Percentiles rank a stretch among this genome's conserved stretches.
Conservation (phyloP, 2,329 filamentous ascomycete species). For the Aspergillus piperis region DNA sequence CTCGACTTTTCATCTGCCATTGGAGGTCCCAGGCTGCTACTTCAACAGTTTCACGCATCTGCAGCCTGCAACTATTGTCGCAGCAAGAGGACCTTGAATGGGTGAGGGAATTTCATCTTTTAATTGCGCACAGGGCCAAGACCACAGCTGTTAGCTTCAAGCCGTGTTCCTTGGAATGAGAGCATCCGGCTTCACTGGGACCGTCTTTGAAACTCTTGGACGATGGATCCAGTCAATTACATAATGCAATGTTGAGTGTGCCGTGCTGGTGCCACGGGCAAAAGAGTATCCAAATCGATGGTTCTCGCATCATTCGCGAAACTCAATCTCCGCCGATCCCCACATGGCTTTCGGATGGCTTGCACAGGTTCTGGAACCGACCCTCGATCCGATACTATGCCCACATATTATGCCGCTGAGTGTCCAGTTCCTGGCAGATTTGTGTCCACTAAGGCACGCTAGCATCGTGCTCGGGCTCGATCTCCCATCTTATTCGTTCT, state of each 20-base stretch:
- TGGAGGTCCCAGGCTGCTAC: background rate
- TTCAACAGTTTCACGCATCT: background rate
- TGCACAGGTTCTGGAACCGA: background rate
- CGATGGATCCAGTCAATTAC: background rate
- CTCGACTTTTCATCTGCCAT: background rate
- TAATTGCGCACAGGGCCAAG: background rate
- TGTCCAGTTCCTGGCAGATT: background rate
- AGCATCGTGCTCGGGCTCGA: background rate
- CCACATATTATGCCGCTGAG: background rate
- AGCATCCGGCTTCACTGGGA: background rate
- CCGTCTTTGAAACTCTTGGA: background rate
- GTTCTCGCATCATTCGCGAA: background rate
- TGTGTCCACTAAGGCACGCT: background rate
- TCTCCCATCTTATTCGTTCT: background rate
- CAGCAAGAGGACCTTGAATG: background rate
- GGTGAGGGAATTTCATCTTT: background rate
- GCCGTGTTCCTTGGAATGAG: background rate
- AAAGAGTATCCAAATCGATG: background rate
- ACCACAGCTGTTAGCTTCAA: background rate
- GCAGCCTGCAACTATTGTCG: background rate
- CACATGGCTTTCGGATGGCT: background rate
- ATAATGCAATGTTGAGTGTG: background rate
- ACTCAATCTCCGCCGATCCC: background rate
- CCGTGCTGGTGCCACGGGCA: background rate
- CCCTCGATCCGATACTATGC: background rate